These are phyloP conservation scores for Pittosporum tobira DNA, from an alignment of 129 eudicot genomes.

Conservation along the genomic window DNA sequence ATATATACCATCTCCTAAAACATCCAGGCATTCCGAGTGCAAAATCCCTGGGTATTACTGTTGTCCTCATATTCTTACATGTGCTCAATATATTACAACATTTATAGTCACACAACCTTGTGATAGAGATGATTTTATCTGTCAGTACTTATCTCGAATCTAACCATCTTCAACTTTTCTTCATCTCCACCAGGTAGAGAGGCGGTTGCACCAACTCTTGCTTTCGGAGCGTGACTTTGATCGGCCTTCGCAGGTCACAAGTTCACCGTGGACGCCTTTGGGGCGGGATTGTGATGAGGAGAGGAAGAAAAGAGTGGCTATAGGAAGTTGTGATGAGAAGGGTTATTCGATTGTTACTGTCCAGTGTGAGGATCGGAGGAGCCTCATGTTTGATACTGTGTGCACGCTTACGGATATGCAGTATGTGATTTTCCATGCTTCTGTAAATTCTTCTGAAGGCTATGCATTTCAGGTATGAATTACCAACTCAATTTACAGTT, in stretches of 20 bases:
- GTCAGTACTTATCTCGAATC: too few relatives aligned
- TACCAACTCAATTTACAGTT: neutral
- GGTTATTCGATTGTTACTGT: slow-evolving; percentile 51
- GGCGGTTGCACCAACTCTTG: slow-evolving; percentile 72
- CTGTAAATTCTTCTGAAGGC: slow-evolving; percentile 50
- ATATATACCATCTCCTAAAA: too few relatives aligned
- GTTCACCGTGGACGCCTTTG: slow-evolving; percentile 11
- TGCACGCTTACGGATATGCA: slow-evolving; percentile 77
- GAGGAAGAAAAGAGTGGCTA: slow-evolving; percentile 30
- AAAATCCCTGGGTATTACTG: too few relatives aligned
- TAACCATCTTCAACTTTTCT: too few relatives aligned
- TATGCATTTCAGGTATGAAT: slow-evolving; percentile 54
- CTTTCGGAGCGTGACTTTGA: slow-evolving; percentile 56
- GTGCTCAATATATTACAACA: too few relatives aligned
- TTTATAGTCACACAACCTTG: too few relatives aligned
- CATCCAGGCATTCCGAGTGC: too few relatives aligned
- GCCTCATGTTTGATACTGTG: slow-evolving; percentile 69
- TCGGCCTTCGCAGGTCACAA: slow-evolving; percentile 22
- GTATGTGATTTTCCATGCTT: slow-evolving; percentile 63
- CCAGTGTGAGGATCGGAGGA: slow-evolving; percentile 41
- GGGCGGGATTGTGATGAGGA: slow-evolving; percentile 18
- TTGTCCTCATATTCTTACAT: too few relatives aligned
- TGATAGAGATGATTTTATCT: too few relatives aligned
- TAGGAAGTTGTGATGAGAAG: slow-evolving; percentile 50
- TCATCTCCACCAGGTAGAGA: too few relatives aligned